Conservation (phyloP, 768 basidiomycete genomes). For the Podaxis sp. region DNA sequence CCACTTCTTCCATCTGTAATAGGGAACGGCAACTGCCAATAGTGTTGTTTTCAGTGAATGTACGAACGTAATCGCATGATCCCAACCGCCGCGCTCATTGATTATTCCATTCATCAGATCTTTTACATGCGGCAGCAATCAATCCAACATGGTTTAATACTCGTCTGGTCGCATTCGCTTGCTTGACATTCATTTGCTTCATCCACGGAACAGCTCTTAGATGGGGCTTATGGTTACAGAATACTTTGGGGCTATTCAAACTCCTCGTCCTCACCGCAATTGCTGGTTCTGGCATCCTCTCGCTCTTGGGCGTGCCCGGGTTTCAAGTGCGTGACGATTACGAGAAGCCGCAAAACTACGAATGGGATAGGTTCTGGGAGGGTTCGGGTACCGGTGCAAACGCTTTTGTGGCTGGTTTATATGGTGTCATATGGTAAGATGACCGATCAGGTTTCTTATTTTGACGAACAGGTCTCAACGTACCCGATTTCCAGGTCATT, state of each 20-base stretch:
- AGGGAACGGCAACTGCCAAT: constrained; percentile 58
- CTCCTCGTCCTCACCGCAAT: constrained; percentile 50
- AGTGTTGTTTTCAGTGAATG: constrained; percentile 74
- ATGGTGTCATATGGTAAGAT: constrained; percentile 64
- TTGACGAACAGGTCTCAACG: too few species aligned
- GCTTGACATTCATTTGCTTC: constrained; percentile 51
- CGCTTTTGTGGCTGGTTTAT: constrained; percentile 59
- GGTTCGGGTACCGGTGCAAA: constrained; percentile 53
- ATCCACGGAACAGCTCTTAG: constrained; percentile 51
- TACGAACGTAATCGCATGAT: constrained; percentile 20
- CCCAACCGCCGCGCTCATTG: neutral
- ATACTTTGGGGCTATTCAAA: constrained; percentile 58
- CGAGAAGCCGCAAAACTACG: constrained; percentile 51
- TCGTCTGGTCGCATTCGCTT: constrained; percentile 50
- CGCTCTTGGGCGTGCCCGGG: constrained; percentile 42
- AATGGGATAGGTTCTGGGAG: constrained; percentile 60
- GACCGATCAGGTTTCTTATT: neutral
- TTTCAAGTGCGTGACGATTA: constrained; percentile 48
- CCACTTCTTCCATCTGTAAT: neutral
- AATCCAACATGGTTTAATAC: constrained; percentile 40
- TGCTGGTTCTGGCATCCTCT: constrained; percentile 49
- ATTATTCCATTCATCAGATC: constrained; percentile 34
- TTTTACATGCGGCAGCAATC: constrained; percentile 48
- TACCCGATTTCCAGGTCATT: constrained; percentile 46
- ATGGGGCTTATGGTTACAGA: constrained; percentile 60